Evolutionary conservation across 1,284 basidiomycete species (phyloP), one percentile per base, ranked within the genome.

Genomic region (Uromyces viciae-fabae): DNA sequence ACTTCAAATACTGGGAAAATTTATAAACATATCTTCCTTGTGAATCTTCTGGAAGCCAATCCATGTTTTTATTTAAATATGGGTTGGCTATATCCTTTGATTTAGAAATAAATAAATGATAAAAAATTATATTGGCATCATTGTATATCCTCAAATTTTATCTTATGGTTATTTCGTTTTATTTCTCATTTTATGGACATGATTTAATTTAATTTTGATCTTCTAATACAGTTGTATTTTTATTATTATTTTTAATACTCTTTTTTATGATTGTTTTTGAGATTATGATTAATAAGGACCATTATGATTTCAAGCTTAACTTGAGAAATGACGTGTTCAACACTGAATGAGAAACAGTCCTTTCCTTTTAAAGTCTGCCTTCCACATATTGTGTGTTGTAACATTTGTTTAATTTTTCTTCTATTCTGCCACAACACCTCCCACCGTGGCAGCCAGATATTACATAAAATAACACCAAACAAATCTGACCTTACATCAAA

Each of bases 61-160:
- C 38, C 8, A 75, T 1, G 28, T 75, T 31, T 11, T 31, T 5
- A 11, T 22, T 38, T 22, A 75, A 49, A 33, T 58, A 19, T 17
- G 54, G 73, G 31, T 60, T 75, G 15, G n/a, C 38, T 28, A 75
- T 25, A 28, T 75, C 73, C 73, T 75, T 17, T 28, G 33, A 8
- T 28, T 28, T 8, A 19, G 4, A 31, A 38, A 64, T 1, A 9
- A 36, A n/a, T 43, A 19, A 22, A 43, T 25, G 8, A 38, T 64
- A 15, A 64, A 38, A 9, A 42, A 11, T n/a, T 28, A 15, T 9
- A 28, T 33, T 28, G 1, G 7, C n/a, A n/a, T n/a, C n/a, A n/a
- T n/a, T n/a, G n/a, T n/a, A n/a, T n/a, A n/a, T n/a, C n/a, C n/a
- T n/a, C n/a, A n/a, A n/a, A n/a, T n/a, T n/a, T n/a, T n/a, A n/a